These are phyloP conservation scores for Neofusicoccum kwambonambiense DNA, from an alignment of 2,329 filamentous ascomycete species.

Conservation along the genomic window DNA sequence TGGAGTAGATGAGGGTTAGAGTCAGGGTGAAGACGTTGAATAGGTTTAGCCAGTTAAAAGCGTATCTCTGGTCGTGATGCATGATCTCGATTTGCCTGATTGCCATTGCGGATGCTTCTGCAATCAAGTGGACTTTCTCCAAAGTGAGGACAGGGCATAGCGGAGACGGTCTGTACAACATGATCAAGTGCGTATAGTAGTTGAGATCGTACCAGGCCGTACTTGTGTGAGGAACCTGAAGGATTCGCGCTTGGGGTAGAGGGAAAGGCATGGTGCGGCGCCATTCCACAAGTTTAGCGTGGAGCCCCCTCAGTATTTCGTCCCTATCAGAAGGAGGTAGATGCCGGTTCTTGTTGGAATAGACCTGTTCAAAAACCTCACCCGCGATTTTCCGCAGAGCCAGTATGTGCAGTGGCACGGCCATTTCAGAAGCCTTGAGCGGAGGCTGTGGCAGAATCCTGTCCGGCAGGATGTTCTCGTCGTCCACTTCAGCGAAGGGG, in stretches of 20 bases:
- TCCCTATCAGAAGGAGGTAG: constrained; percentile 20
- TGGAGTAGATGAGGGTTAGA: constrained; percentile 46
- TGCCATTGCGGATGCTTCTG: constrained; percentile 43
- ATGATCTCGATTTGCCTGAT: constrained; percentile 43
- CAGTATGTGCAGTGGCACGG: constrained; percentile 46
- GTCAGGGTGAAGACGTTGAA: constrained; percentile 44
- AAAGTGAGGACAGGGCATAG: constrained; percentile 40
- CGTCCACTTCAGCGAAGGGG: constrained; percentile 40
- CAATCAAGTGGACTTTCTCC: constrained; percentile 38
- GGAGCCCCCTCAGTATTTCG: constrained; percentile 34
- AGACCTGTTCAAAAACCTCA: constrained; percentile 41
- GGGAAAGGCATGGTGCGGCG: constrained; percentile 28
- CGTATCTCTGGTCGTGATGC: constrained; percentile 41
- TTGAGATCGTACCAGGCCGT: constrained; percentile 51
- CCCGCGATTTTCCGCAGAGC: constrained; percentile 43
- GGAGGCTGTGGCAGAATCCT: constrained; percentile 8
- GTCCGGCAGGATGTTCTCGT: constrained; percentile 25
- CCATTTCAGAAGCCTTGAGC: constrained; percentile 27
- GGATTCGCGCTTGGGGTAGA: not conserved
- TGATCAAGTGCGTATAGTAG: constrained; percentile 47
- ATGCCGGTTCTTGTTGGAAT: constrained; percentile 28
- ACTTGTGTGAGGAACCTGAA: constrained; percentile 44
- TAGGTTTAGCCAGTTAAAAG: constrained; percentile 46
- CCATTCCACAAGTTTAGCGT: constrained; percentile 46
- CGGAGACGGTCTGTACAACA: constrained; percentile 48